Conservation (phyloP, 2,329 filamentous ascomycete species). For the Arthrobotrys conoides region DNA sequence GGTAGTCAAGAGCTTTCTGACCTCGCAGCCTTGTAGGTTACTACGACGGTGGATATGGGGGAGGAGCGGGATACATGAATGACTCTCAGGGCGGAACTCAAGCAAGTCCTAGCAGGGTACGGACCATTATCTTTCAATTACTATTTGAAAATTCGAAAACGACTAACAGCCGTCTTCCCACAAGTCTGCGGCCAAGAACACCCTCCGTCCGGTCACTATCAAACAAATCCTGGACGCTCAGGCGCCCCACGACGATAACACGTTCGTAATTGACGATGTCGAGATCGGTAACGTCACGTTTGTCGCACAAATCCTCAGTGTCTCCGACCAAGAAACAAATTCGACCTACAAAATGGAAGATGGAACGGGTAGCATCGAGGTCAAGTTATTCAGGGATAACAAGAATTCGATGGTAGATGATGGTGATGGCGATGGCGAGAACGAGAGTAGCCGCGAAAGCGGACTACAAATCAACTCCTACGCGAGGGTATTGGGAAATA, state of each 20-base stretch:
- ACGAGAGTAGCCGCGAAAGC: slow-evolving; percentile 69
- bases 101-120: slow-evolving; percentile 62
- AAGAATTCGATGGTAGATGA: slow-evolving; percentile 70
- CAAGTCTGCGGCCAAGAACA: slow-evolving; percentile 69
- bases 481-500: slow-evolving; percentile 85
- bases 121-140: slow-evolving; percentile 11
- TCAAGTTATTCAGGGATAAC: slow-evolving; percentile 84
- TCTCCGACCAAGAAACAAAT: slow-evolving; percentile 89
- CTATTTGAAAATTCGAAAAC: too few species aligned
- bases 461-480: slow-evolving; percentile 81
- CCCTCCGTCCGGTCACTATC: slow-evolving; percentile 91
- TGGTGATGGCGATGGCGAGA: slow-evolving; percentile 64
- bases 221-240: slow-evolving; percentile 91
- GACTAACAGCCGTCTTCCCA: slow-evolving; percentile 1
- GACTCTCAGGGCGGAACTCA: slow-evolving; percentile 63
- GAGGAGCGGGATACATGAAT: slow-evolving; percentile 49
- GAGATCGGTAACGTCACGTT: slow-evolving; percentile 81
- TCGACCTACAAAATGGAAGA: slow-evolving; percentile 94
- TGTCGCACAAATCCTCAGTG: slow-evolving; percentile 89
- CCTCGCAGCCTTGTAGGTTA: slow-evolving; percentile 45
- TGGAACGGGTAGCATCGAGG: slow-evolving; percentile 91
- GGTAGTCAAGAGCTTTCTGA: slow-evolving; percentile 14
- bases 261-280: slow-evolving; percentile 85
- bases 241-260: slow-evolving; percentile 79
- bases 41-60: slow-evolving; percentile 60